Percentiles rank a stretch among this genome's conserved stretches.
Evolutionary conservation across 2,329 filamentous ascomycete species (phyloP).

Genomic region (Biscogniauxia marginata): DNA sequence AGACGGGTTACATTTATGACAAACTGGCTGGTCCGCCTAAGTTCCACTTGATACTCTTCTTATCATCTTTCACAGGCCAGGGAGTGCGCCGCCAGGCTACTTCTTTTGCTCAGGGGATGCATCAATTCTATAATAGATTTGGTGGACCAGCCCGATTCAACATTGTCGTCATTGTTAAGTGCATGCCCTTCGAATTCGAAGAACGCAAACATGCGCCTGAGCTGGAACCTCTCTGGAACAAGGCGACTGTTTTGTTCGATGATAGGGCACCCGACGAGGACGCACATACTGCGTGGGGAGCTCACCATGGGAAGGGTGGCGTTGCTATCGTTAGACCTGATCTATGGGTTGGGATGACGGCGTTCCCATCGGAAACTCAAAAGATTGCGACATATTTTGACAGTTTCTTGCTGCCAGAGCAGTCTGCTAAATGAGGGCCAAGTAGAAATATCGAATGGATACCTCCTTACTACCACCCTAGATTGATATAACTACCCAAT

Average conservation of each 20-base stretch:
- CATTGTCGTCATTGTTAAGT: constrained; percentile 28
- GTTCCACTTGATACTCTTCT: constrained; percentile 34
- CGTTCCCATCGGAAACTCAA: constrained; percentile 4
- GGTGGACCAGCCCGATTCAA: constrained; percentile 29
- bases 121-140: constrained; percentile 26
- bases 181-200: constrained; percentile 24
- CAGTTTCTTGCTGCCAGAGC: constrained; percentile 3
- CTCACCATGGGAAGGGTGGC: constrained; percentile 13
- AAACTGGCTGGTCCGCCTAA: constrained; percentile 21
- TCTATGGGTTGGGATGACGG: constrained; percentile 14
- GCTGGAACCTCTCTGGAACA: constrained; percentile 4
- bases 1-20: constrained; percentile 34
- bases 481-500: not conserved
- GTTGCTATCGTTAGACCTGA: constrained; percentile 17
- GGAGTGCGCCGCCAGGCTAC: constrained; percentile 9
- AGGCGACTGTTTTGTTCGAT: constrained; percentile 11
- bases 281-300: constrained; percentile 13
- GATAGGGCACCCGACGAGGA: constrained; percentile 19
- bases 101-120: constrained; percentile 17
- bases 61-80: constrained; percentile 19
- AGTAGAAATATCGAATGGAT: not conserved
- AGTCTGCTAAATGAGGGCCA: not conserved
- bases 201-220: not conserved
- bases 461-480: not conserved
- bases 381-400: constrained; percentile 5